Conservation (phyloP, 768 basidiomycete species). For the Pseudohyphozyma bogoriensis region DNA sequence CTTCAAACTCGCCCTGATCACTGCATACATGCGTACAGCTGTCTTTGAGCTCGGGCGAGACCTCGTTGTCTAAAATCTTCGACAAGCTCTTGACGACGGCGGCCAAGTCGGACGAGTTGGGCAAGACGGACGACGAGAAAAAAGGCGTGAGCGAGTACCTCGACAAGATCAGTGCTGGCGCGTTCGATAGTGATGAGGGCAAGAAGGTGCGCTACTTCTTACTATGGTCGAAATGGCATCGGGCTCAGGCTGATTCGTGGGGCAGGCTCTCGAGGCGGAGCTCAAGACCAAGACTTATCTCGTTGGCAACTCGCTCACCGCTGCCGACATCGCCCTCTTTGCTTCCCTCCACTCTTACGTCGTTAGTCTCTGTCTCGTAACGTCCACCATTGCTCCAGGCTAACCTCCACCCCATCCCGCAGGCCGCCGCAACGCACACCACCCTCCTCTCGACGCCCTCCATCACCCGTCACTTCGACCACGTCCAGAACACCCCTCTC, state of each 20-base stretch:
- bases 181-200: conserved; percentile 34
- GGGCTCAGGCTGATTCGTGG: not conserved
- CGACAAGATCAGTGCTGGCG: conserved; percentile 46
- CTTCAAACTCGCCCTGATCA: conserved; percentile 5
- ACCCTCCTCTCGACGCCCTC: conserved; percentile 71
- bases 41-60: conserved; percentile 6
- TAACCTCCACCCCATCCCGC: conserved; percentile 6
- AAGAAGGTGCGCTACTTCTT: conserved; percentile 16
- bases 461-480: conserved; percentile 87
- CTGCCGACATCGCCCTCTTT: conserved; percentile 83
- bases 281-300: conserved; percentile 73
- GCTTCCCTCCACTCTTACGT: conserved; percentile 73
- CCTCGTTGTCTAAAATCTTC: conserved; percentile 17
- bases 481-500: conserved; percentile 64
- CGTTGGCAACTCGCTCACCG: conserved; percentile 71
- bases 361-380: conserved; percentile 44
- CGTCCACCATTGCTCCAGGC: not conserved
- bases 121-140: conserved; percentile 35
- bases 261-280: conserved; percentile 61
- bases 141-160: conserved; percentile 56
- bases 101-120: conserved; percentile 28
- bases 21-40: not conserved
- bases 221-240: not conserved
- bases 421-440: conserved; percentile 62
- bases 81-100: conserved; percentile 23